A percentile compares a stretch with the other conserved stretches of the same genome.
Conservation (phyloP, 768 basidiomycete species). For the Mycena indigotica region DNA sequence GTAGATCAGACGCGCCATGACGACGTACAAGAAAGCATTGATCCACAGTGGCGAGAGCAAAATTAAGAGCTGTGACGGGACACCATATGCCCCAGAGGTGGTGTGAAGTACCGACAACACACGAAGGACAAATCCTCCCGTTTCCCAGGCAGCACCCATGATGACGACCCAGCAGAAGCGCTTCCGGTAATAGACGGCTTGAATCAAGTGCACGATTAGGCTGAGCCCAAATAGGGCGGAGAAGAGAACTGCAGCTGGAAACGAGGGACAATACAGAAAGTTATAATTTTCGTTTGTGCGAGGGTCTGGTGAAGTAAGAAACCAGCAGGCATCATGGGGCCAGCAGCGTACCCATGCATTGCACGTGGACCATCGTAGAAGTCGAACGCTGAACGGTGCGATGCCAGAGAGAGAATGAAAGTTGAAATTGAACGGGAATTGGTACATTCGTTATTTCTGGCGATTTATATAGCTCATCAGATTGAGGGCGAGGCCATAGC, state of each 20-base stretch:
- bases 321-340: neutral
- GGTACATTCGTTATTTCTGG: no score
- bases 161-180: conserved; percentile 27
- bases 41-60: conserved; percentile 27
- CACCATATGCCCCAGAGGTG: neutral
- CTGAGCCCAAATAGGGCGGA: conserved; percentile 19
- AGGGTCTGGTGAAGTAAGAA: neutral
- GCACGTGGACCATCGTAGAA: neutral
- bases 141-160: conserved; percentile 25
- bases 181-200: conserved; percentile 21
- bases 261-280: conserved; percentile 13
- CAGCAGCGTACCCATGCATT: neutral
- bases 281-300: neutral
- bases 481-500: no score
- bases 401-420: neutral
- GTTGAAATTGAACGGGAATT: no score
- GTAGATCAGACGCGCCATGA: conserved; percentile 23
- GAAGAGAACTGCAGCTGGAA: conserved; percentile 23
- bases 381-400: neutral
- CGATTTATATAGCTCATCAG: no score
- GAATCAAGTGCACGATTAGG: conserved; percentile 18
- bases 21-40: conserved; percentile 27
- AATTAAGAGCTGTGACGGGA: conserved; percentile 21
- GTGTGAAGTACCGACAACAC: conserved; percentile 13
- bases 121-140: conserved; percentile 11